Base-by-base conservation (phyloP, 2,329 filamentous ascomycete genomes). In the Rutstroemia sp. region DNA sequence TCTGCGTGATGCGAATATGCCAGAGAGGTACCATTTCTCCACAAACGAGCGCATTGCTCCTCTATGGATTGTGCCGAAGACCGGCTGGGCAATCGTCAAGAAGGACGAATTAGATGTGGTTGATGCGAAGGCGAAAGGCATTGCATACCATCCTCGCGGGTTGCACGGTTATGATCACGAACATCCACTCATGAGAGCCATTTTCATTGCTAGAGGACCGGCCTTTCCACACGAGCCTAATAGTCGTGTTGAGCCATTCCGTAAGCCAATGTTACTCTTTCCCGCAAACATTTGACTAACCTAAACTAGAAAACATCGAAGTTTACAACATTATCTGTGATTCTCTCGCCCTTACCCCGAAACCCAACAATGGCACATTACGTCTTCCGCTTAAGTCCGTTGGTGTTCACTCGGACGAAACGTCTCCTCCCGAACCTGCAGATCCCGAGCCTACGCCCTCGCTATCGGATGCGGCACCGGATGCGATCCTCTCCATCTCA, bases 281-380 rank as follows among this genome's bases (percentile, higher is more conserved):
- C 6, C 17, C 38, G 14, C 2, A 51, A 8, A 39, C 16, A 25
- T 34, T 14, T 14, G 48, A 17, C 72, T 68, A 72, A 67, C 61
- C 53, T 65, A 23, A 30, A 3, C 4, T 64, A 92, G 88, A 96
- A 81, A 97, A 97, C 62, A 92, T 83, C 58, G 88, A 96, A 66
- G 88, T 97, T 8, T 97, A 97, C 73, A 96, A 96, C 67, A 89
- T 97, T 60, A 73, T 97, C 46, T 96, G 92, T 69, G 92, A 96
- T 72, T 92, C 89, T 0, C 73, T 97, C 25, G 85, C 86, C 12
- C 75, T 97, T 57, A 70, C 68, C 3, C 88, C 91, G 0, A 78
- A 78, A 54, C 82, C 88, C 1, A 96, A 96, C 69, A 97, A 97
- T 67, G 92, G 92, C 50, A 96, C 91, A 0, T 73, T 96, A 5